Evolutionary conservation across 805 yeast genomes (phyloP).

Genomic region (Vanderwaltozyma polyspora): DNA sequence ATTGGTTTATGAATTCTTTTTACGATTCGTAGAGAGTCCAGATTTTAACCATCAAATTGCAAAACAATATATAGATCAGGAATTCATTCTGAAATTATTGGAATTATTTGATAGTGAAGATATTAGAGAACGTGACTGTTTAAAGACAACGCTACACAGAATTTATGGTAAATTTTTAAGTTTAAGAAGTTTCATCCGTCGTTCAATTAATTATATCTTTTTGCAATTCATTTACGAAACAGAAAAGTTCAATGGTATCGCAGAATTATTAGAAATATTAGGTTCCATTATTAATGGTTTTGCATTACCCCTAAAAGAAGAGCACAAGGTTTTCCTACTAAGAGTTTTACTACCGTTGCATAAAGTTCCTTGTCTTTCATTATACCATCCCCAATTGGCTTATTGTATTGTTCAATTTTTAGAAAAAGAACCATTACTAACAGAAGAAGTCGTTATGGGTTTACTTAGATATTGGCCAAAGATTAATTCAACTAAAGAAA

Average conservation of each 20-base stretch:
- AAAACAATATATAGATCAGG: conserved; percentile 86
- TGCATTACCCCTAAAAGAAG: conserved; percentile 94
- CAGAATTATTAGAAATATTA: conserved; percentile 85
- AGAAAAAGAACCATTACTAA: conserved; percentile 83
- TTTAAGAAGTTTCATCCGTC: conserved; percentile 80
- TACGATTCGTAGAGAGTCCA: conserved; percentile 85
- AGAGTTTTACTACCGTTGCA: conserved; percentile 86
- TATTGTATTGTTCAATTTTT: conserved; percentile 94
- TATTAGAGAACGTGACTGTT: conserved; percentile 88
- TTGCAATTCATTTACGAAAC: conserved; percentile 91
- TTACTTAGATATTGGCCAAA: conserved; percentile 94
- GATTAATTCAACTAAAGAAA: conserved; percentile 86
- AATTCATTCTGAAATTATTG: conserved; percentile 65
- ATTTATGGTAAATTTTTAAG: conserved; percentile 91
- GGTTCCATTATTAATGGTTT: conserved; percentile 97
- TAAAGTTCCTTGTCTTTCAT: conserved; percentile 75
- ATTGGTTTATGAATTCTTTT: conserved; percentile 85
- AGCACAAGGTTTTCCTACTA: conserved; percentile 82
- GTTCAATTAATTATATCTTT: conserved; percentile 85
- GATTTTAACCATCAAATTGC: conserved; percentile 91
- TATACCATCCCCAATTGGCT: conserved; percentile 94
- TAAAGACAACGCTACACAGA: conserved; percentile 90
- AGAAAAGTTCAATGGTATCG: conserved; percentile 89
- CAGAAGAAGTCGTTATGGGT: conserved; percentile 96
- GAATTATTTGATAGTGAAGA: conserved; percentile 94